Base-by-base conservation (phyloP, 257 asterid species). In the Rubia yunnanensis region DNA sequence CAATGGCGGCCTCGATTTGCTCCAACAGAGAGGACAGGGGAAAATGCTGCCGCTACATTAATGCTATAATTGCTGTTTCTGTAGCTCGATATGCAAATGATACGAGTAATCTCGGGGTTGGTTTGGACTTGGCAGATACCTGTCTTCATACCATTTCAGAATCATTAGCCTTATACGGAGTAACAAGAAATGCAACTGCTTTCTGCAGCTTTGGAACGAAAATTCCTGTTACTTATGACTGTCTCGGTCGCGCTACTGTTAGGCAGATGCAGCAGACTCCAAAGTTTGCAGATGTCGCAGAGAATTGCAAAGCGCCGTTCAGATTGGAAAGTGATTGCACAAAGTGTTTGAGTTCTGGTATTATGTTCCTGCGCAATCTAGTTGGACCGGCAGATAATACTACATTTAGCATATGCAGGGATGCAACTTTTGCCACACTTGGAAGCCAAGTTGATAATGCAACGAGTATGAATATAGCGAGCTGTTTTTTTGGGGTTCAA, bases 331-430 rank as follows among this genome's bases (percentile, higher is more conserved):
- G 71, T 72, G 54, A 82, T 61, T 94, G 99, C 77, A 80, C 80
- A 60, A 90, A 80, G 79, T 94, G 99, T 78, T 79, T 94, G 78
- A 90, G 86, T 78, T 78, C 92, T 13, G 89, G 91, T 53, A 81
- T 90, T 70, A 50, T 80, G 20, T 94, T 86, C 82, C 92, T 94
- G 26, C 92, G 94, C 46, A 86, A 83, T 79, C 79, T 88, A 26
- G 67, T 90, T 65, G 97, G 95, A 63, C 74, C 90, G 5, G 83
- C 83, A 15, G 85, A 77, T 76, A 94, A 94, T 78, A 71, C 80
- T 63, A 94, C 97, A 3, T 72, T 94, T 81, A 94, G 92, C 71
- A 94, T 84, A 55, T 94, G 99, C 73, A 77, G 99, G 72, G 99
- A 90, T 85, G 97, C 96, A 48, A 74, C 96, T 31, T 94, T 88